A percentile compares a stretch with the other conserved stretches of the same genome.
Conservation (phyloP, 2,329 filamentous ascomycete genomes). For the Colletotrichum sp. region DNA sequence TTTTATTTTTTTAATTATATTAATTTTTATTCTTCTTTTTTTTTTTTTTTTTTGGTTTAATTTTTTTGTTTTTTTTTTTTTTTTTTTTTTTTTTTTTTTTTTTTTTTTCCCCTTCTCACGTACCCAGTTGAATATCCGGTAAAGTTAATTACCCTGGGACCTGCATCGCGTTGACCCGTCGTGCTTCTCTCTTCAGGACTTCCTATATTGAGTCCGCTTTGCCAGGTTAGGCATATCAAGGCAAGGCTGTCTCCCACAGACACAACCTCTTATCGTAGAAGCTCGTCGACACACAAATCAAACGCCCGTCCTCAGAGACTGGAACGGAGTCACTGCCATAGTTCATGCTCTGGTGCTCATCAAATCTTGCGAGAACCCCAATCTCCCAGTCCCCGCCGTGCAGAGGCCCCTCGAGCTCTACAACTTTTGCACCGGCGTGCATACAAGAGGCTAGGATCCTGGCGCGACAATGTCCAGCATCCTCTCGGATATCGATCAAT, state of each 20-base stretch:
- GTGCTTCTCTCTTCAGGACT: not conserved
- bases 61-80: too few relatives aligned
- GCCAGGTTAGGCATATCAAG: not conserved
- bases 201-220: not conserved
- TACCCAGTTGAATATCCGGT: too few relatives aligned
- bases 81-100: too few relatives aligned
- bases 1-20: too few relatives aligned
- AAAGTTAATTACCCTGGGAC: not conserved
- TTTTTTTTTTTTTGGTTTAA: too few relatives aligned
- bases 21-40: too few relatives aligned
- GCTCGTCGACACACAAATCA: conserved; percentile 71
- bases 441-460: conserved; percentile 87
- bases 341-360: conserved; percentile 93
- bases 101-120: too few relatives aligned
- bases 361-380: conserved; percentile 72
- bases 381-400: conserved; percentile 60
- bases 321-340: conserved; percentile 80
- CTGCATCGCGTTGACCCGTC: not conserved
- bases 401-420: conserved; percentile 46
- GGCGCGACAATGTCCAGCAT: conserved; percentile 29
- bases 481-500: conserved; percentile 47
- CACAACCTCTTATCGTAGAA: conserved; percentile 78
- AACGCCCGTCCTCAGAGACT: conserved; percentile 25
- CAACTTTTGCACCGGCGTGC: conserved; percentile 82
- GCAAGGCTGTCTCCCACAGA: conserved; percentile 57